Conservation (phyloP, 179 eudicot species). For the Camellia oleifera region DNA sequence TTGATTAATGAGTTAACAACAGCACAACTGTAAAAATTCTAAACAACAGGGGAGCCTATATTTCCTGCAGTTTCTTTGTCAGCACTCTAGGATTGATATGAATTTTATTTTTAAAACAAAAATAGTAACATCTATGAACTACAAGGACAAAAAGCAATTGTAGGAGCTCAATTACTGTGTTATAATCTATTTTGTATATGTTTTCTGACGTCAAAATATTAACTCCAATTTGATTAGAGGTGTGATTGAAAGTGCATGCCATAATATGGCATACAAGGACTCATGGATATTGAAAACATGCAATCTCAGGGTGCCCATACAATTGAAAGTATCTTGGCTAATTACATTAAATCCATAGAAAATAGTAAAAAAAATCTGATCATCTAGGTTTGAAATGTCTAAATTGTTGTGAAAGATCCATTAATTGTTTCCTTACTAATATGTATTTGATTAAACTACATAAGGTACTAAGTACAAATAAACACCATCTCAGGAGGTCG, state of each 20-base stretch:
- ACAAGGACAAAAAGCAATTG: background rate
- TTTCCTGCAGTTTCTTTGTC: background rate
- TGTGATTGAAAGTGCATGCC: background rate
- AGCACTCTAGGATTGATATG: background rate
- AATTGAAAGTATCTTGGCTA: background rate
- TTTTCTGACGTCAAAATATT: background rate
- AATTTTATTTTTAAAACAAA: background rate
- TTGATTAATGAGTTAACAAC: slow-evolving; percentile 4
- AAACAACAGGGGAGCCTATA: background rate
- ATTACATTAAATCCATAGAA: background rate
- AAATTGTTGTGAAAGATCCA: no score
- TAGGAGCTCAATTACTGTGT: background rate
- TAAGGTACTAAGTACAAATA: no score
- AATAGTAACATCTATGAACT: background rate
- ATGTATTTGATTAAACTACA: no score
- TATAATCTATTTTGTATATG: background rate
- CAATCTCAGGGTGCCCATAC: background rate
- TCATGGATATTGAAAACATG: background rate
- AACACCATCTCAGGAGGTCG: no score
- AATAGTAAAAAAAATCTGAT: background rate
- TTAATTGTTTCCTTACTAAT: no score
- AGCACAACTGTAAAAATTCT: background rate
- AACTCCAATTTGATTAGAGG: background rate
- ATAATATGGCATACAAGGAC: background rate
- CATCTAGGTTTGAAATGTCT: background rate